A percentile compares a stretch with the other conserved stretches of the same genome.
Evolutionary conservation across 2,329 filamentous ascomycete species (phyloP).

Genomic region (Exophiala spinifera): DNA sequence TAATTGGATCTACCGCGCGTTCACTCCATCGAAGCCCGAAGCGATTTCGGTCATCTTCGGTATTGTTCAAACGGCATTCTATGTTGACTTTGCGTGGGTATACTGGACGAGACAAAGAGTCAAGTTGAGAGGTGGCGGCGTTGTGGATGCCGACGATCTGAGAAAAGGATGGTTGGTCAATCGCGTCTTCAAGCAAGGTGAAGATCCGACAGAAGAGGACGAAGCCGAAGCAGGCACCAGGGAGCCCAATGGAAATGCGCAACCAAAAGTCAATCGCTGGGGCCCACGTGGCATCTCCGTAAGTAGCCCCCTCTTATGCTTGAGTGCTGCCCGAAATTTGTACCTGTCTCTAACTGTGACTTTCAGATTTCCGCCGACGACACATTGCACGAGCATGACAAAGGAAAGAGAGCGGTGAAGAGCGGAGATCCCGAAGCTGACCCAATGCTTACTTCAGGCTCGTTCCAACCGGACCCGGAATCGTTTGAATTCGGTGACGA

Average conservation of each 20-base stretch:
- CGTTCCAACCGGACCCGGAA: conserved; percentile 1
- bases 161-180: conserved; percentile 79
- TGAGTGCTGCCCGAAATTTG: too few relatives aligned
- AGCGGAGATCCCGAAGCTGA: conserved; percentile 12
- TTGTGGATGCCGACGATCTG: conserved; percentile 88
- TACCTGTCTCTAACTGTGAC: too few relatives aligned
- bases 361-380: conserved; percentile 55
- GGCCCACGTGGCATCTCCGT: conserved; percentile 55
- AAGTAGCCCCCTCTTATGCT: too few relatives aligned
- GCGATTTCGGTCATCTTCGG: conserved; percentile 79
- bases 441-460: conserved; percentile 28
- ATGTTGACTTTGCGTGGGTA: conserved; percentile 94
- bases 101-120: conserved; percentile 92
- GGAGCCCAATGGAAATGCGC: conserved; percentile 14
- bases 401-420: conserved; percentile 8
- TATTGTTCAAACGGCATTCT: conserved; percentile 82
- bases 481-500: conserved; percentile 27
- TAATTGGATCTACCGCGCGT: conserved; percentile 78
- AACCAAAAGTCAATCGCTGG: conserved; percentile 47
- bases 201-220: conserved; percentile 29
- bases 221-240: conserved; percentile 28
- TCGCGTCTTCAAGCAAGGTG: conserved; percentile 57
- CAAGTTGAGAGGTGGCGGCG: conserved; percentile 81
- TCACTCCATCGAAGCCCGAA: conserved; percentile 46
- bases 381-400: conserved; percentile 34